phyloP scores from a whole-genome alignment of 108 stramenopile genomes.

The Skeletonema marinoi region DNA sequence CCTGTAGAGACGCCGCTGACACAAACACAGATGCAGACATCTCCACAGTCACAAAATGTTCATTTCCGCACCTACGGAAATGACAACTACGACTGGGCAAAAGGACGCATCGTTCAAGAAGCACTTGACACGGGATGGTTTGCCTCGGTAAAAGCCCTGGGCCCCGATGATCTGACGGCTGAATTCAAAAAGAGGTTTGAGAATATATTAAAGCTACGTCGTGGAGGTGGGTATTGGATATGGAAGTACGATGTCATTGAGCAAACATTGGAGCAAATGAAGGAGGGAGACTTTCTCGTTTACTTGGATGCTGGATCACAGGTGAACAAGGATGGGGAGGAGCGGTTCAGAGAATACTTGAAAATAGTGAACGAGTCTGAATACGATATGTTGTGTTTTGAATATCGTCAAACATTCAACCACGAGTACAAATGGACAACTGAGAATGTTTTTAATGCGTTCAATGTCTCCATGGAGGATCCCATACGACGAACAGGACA shows the following conservation, averaged over 20 bases:
- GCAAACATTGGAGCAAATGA: neutral
- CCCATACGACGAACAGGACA: no score
- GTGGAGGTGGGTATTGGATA: conserved; percentile 4
- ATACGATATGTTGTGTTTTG: no score
- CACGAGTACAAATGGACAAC: no score
- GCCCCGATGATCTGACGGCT: neutral
- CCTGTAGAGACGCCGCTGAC: neutral
- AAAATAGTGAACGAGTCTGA: no score
- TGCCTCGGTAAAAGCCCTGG: neutral
- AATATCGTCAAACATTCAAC: no score
- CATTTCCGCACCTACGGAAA: neutral
- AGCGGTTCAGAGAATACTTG: no score
- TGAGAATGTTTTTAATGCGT: no score
- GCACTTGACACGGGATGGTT: neutral
- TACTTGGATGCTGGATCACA: neutral
- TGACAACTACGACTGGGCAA: neutral
- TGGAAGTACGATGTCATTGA: neutral
- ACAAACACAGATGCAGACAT: no score
- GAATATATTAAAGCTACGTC: neutral
- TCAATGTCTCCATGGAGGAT: no score
- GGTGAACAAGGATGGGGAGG: no score
- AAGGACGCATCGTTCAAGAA: neutral
- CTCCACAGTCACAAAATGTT: neutral
- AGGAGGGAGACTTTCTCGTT: conserved; percentile 1
- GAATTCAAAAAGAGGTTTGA: neutral